Evolutionary conservation across 805 yeast genomes (phyloP), one percentile per base, ranked within the genome.

Genomic region (Metschnikowia shivogae): DNA sequence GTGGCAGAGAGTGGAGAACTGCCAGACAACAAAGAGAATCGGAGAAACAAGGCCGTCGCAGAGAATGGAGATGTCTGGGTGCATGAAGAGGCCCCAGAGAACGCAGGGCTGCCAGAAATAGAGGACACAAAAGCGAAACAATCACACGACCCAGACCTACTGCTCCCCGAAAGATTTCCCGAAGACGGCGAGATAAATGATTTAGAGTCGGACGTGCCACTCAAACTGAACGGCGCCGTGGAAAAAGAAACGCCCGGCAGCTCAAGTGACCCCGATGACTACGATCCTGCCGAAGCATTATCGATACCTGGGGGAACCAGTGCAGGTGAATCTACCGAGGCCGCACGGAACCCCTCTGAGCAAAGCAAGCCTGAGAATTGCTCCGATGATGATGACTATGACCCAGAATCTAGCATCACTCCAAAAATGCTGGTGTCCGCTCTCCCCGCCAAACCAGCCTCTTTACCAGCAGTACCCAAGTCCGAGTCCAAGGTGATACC

Each of bases 321-420:
- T 22, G 8, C 26, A 22, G 26, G 8, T 22, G 26, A 22, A 22
- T 6, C 26, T 6, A 5, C 26, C 6, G 26, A 22, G 26, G 8
- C 26, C 26, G 8, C 8, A 7, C 6, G 26, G 26, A 22, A 22
- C 8, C 8, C 26, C 6, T 22, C 6, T 22, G 26, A 37, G 19
- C 5, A 29, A 17, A 37, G 10, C 27, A 29, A 19, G 4, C 5
- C 14, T 8, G 6, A 9, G 29, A 17, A 22, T 22, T 13, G 20
- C 19, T 26, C 42, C 29, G 46, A 45, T n/a, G 50, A 50, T 12
- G 56, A 52, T 27, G 54, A 45, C 24, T 52, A 52, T 19, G 55
- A 52, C 31, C 55, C 55, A 2, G 55, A 52, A 34, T 19, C 33
- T 10, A 38, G 32, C 13, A 34, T 47, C 6, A 24, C 36, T 12